These are phyloP conservation scores for Kuraishia molischiana DNA, from an alignment of 805 yeast genomes.

Conservation along the genomic window DNA sequence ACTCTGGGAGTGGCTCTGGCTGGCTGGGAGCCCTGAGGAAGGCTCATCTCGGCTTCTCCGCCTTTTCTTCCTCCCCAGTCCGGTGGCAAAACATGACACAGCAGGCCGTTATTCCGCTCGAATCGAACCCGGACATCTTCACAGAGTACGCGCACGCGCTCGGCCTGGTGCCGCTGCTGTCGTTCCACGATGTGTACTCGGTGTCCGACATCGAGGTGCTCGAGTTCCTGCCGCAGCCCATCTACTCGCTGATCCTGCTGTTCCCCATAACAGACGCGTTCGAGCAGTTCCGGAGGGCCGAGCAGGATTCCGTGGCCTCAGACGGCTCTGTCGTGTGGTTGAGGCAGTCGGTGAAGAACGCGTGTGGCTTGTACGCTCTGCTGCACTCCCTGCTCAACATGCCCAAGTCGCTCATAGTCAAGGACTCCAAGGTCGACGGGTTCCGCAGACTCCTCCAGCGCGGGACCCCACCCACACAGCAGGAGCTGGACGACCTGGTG, in stretches of 20 bases:
- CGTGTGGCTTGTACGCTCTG: conserved; percentile 89
- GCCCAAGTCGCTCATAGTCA: conserved; percentile 32
- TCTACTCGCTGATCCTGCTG: conserved; percentile 62
- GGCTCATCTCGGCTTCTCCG: background rate
- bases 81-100: conserved; percentile 16
- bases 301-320: conserved; percentile 4
- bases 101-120: conserved; percentile 74
- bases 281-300: conserved; percentile 37
- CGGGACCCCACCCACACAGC: conserved; percentile 12
- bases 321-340: conserved; percentile 52
- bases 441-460: conserved; percentile 8
- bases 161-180: conserved; percentile 52
- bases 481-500: conserved; percentile 12
- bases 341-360: conserved; percentile 75
- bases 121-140: conserved; percentile 83
- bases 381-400: conserved; percentile 48
- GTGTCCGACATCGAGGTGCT: conserved; percentile 76
- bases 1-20: too few relatives aligned
- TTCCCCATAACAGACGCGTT: conserved; percentile 69
- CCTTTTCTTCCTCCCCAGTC: conserved; percentile 9
- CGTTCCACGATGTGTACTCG: conserved; percentile 77
- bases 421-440: conserved; percentile 18
- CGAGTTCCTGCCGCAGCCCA: conserved; percentile 75
- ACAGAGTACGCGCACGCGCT: conserved; percentile 54
- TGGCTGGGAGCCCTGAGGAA: too few relatives aligned